phyloP scores from a whole-genome alignment of 306 rosid species.

The Rosa lucieae region DNA sequence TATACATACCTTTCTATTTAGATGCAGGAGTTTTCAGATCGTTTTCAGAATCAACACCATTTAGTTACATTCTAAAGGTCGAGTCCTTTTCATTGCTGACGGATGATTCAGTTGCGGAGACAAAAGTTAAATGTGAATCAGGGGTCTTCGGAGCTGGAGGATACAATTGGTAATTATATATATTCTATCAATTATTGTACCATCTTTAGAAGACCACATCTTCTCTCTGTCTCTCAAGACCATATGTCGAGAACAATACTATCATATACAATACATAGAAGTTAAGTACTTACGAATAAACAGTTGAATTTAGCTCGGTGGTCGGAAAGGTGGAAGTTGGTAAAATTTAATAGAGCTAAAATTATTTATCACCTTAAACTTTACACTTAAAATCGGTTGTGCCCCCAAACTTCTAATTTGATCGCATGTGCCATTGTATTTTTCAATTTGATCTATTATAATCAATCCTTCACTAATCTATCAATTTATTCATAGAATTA shows the following conservation, averaged over 20 bases:
- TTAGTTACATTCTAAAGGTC: constrained; percentile 45
- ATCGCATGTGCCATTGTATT: no score
- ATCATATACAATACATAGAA: background rate
- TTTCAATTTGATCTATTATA: no score
- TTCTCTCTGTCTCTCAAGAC: background rate
- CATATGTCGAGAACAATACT: no score
- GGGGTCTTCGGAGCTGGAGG: constrained; percentile 62
- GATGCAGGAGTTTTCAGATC: constrained; percentile 20
- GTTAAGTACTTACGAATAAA: background rate
- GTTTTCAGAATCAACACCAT: constrained; percentile 42
- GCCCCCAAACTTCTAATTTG: no score
- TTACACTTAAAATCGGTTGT: no score
- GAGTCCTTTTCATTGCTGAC: constrained; percentile 45
- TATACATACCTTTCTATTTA: background rate
- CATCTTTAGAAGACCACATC: no score
- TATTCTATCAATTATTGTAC: background rate
- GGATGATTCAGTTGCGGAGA: constrained; percentile 18
- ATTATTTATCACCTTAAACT: no score
- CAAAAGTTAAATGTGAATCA: constrained; percentile 45
- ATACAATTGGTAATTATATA: constrained; percentile 49
- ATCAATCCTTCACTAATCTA: no score
- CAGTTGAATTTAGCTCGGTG: no score
- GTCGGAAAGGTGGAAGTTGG: no score
- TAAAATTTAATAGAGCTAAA: no score
- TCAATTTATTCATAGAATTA: no score